phyloP scores from a whole-genome alignment of 768 basidiomycete genomes.

The Auricularia sp. region DNA sequence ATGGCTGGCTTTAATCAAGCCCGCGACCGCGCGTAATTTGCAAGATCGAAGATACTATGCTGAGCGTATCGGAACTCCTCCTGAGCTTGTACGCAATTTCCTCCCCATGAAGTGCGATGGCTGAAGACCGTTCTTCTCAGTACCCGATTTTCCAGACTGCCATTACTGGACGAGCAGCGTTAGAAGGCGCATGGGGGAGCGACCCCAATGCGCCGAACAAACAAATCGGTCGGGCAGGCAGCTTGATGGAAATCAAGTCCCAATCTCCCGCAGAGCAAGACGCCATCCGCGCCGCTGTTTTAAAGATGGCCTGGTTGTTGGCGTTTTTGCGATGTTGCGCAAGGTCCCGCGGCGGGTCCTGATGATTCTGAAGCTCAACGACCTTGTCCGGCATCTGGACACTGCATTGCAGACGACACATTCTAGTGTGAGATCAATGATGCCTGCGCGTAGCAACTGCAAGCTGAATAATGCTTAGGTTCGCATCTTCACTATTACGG shows the following conservation, averaged over 20 bases:
- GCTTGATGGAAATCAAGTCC: slow-evolving; percentile 64
- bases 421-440: slow-evolving; percentile 43
- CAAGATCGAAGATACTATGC: slow-evolving; percentile 79
- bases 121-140: slow-evolving; percentile 26
- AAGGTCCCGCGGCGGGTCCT: slow-evolving; percentile 74
- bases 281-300: slow-evolving; percentile 75
- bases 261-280: slow-evolving; percentile 73
- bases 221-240: slow-evolving; percentile 53
- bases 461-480: slow-evolving; percentile 31
- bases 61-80: slow-evolving; percentile 76
- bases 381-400: slow-evolving; percentile 70
- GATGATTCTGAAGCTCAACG: slow-evolving; percentile 81
- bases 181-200: slow-evolving; percentile 47
- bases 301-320: slow-evolving; percentile 71
- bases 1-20: slow-evolving; percentile 81
- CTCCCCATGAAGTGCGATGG: too few relatives aligned
- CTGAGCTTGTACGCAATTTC: slow-evolving; percentile 56
- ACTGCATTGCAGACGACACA: slow-evolving; percentile 81
- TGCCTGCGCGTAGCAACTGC: background rate
- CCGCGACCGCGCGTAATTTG: slow-evolving; percentile 52
- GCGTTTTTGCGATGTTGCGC: slow-evolving; percentile 81
- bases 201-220: slow-evolving; percentile 26
- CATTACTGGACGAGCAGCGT: slow-evolving; percentile 74
- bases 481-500: slow-evolving; percentile 85
- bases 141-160: slow-evolving; percentile 94